A percentile compares a stretch with the other conserved stretches of the same genome.
Evolutionary conservation across 2,329 filamentous ascomycete species (phyloP).

Genomic region (Emergomyces africanus): DNA sequence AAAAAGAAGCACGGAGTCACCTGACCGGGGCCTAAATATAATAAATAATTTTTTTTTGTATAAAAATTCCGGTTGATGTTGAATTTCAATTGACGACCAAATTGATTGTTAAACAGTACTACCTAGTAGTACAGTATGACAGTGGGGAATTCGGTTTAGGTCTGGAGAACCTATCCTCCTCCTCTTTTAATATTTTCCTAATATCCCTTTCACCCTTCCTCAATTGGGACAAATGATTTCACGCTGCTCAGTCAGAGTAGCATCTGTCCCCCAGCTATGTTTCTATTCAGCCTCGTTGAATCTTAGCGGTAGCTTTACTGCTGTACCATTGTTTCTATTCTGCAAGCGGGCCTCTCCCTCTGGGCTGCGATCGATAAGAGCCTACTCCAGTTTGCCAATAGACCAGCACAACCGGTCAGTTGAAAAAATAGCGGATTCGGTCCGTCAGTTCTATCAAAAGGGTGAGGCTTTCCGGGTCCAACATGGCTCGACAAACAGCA

Average conservation of each 20-base stretch:
- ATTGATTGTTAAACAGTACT: no score
- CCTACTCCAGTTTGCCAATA: constrained; percentile 14
- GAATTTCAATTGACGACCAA: neutral
- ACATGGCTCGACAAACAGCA: constrained; percentile 67
- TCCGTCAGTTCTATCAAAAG: constrained; percentile 36
- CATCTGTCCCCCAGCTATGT: neutral
- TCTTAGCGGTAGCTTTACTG: neutral
- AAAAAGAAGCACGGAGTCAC: no score
- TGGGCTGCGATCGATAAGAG: neutral
- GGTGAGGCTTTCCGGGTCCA: constrained; percentile 57
- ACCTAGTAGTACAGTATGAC: no score
- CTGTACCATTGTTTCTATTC: neutral
- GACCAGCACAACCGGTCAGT: constrained; percentile 33
- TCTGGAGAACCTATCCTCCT: neutral
- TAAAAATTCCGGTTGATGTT: no score
- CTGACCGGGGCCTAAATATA: no score
- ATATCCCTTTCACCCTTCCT: neutral
- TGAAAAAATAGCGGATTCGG: constrained; percentile 31
- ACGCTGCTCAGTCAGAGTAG: neutral
- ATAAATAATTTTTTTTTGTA: no score
- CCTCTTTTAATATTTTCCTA: neutral
- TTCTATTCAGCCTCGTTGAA: neutral
- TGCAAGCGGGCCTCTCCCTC: neutral
- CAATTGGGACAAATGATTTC: neutral
- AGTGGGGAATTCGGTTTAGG: neutral